Conservation (phyloP, 148 eudicot genomes). For the Fagopyrum esculentum region DNA sequence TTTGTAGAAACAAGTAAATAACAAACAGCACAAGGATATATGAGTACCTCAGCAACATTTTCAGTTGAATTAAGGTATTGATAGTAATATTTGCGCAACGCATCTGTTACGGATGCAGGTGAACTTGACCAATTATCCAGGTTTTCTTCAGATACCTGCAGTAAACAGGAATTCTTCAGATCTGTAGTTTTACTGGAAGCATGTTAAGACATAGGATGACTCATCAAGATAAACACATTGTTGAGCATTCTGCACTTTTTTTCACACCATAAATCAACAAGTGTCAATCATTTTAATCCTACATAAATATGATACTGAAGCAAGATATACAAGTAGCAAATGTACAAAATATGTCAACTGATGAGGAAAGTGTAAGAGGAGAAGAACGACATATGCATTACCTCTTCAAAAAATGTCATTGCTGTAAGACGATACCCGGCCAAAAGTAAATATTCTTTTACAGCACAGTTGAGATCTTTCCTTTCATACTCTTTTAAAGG, state of each 20-base stretch:
- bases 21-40: conserved; percentile 10
- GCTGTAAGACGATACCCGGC: conserved; percentile 97
- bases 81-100: conserved; percentile 88
- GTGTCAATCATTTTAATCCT: too few species aligned
- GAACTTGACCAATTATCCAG: conserved; percentile 83
- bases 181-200: not conserved
- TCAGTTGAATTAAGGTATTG: conserved; percentile 84
- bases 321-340: not conserved
- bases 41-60: conserved; percentile 85
- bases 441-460: conserved; percentile 81
- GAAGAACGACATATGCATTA: conserved; percentile 18
- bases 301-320: too few species aligned
- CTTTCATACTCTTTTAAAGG: conserved; percentile 78
- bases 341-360: not conserved
- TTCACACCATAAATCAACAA: too few species aligned
- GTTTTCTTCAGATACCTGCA: conserved; percentile 85
- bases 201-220: not conserved
- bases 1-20: not conserved
- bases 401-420: conserved; percentile 99
- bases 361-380: not conserved
- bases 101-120: conserved; percentile 83
- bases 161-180: conserved; percentile 11
- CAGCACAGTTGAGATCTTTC: conserved; percentile 83
- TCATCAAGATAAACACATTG: not conserved
- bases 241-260: too few species aligned